These are phyloP conservation scores for Fremontodendron californicum DNA, from an alignment of 345 rosid species.

Conservation along the genomic window DNA sequence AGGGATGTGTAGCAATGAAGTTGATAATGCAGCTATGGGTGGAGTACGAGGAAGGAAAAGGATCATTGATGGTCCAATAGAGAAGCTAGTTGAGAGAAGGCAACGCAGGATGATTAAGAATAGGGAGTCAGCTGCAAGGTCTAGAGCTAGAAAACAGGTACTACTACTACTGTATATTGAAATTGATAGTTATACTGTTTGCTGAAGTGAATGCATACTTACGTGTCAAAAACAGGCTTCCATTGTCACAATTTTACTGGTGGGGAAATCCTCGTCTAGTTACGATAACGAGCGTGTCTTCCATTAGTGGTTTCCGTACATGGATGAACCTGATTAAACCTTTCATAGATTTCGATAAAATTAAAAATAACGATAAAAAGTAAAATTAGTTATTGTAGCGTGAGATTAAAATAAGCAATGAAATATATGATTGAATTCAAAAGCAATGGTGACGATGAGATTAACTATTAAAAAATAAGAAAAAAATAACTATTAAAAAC, in stretches of 20 bases:
- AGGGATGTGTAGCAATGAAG: slow-evolving; percentile 38
- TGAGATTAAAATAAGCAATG: too few species aligned
- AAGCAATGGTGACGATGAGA: too few species aligned
- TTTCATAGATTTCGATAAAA: too few species aligned
- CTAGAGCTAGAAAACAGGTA: slow-evolving; percentile 95
- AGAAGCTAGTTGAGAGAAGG: slow-evolving; percentile 84
- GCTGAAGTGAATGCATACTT: background rate
- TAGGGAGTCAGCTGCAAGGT: slow-evolving; percentile 89
- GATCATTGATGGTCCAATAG: slow-evolving; percentile 69
- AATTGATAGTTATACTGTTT: background rate
- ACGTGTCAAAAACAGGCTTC: background rate
- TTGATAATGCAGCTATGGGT: slow-evolving; percentile 44
- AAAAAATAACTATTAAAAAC: too few species aligned
- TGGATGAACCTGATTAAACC: too few species aligned
- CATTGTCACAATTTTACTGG: background rate
- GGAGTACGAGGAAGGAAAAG: slow-evolving; percentile 61
- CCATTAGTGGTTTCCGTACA: too few species aligned
- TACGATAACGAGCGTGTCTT: too few species aligned
- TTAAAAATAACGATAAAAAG: too few species aligned
- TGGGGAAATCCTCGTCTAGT: too few species aligned
- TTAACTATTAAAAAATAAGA: too few species aligned
- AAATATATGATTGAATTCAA: too few species aligned
- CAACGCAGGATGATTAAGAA: slow-evolving; percentile 97
- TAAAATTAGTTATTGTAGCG: too few species aligned
- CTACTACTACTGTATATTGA: background rate